A percentile compares a stretch with the other conserved stretches of the same genome.
These are phyloP conservation scores for Bruguiera sexangula DNA, from an alignment of 345 rosid species.

Conservation along the genomic window DNA sequence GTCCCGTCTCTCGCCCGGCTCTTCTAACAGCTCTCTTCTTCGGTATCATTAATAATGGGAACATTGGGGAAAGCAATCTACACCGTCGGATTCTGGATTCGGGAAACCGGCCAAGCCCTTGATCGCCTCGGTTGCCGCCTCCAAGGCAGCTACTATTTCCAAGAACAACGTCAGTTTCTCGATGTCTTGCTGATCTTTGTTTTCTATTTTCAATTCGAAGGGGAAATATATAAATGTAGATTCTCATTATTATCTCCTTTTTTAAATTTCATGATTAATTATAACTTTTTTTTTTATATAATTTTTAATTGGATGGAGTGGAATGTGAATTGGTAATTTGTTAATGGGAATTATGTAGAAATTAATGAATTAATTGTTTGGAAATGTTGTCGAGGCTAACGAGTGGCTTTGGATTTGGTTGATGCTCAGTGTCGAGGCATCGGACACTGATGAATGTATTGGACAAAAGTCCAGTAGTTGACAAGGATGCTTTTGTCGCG, in stretches of 20 bases:
- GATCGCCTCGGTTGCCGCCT: constrained; percentile 95
- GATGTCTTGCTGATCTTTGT: no score
- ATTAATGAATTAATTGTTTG: no score
- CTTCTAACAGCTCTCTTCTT: no score
- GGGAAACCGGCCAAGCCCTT: constrained; percentile 91
- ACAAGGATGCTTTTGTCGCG: constrained; percentile 84
- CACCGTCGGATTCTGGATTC: constrained; percentile 94
- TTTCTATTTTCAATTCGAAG: background rate
- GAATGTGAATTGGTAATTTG: no score
- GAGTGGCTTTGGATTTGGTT: background rate
- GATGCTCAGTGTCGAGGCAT: constrained; percentile 76
- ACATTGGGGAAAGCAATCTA: constrained; percentile 78
- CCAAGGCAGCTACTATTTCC: constrained; percentile 77
- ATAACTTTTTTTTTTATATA: background rate
- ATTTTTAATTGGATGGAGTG: no score
- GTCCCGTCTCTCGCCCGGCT: no score
- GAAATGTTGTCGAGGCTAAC: no score
- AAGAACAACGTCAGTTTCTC: constrained; percentile 66
- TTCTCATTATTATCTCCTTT: background rate
- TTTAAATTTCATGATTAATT: background rate
- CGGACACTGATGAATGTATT: constrained; percentile 86
- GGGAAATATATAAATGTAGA: background rate
- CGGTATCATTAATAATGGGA: constrained; percentile 44
- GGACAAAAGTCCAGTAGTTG: constrained; percentile 78
- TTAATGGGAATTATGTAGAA: no score